A percentile compares a stretch with the other conserved stretches of the same genome.
phyloP scores from a whole-genome alignment of 768 basidiomycete species.

The Amanita thiersii region DNA sequence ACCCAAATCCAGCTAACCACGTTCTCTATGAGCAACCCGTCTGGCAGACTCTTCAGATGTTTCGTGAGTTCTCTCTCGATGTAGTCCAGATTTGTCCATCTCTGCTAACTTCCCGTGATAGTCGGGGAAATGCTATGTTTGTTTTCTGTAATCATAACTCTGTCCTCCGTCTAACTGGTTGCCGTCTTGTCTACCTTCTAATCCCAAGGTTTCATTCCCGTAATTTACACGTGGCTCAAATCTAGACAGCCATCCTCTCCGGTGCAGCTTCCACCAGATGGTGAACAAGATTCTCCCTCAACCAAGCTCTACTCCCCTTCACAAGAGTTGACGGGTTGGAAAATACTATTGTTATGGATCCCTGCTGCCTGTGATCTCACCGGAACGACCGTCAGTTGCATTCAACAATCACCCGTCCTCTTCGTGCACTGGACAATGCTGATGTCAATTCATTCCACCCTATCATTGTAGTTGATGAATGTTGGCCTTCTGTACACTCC shows the following conservation, averaged over 20 bases:
- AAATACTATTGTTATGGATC: slow-evolving; percentile 73
- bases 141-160: slow-evolving; percentile 23
- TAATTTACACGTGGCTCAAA: slow-evolving; percentile 62
- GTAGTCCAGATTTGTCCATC: slow-evolving; percentile 16
- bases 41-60: slow-evolving; percentile 89
- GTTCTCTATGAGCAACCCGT: slow-evolving; percentile 92
- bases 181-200: slow-evolving; percentile 16
- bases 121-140: slow-evolving; percentile 93
- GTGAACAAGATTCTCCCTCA: slow-evolving; percentile 25
- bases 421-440: slow-evolving; percentile 8
- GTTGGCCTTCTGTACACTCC: slow-evolving; percentile 93
- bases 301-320: slow-evolving; percentile 23
- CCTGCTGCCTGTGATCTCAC: slow-evolving; percentile 87
- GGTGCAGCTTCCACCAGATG: slow-evolving; percentile 48
- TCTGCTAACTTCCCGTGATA: slow-evolving; percentile 28
- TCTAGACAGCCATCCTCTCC: slow-evolving; percentile 35
- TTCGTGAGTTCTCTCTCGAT: slow-evolving; percentile 44
- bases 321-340: slow-evolving; percentile 56
- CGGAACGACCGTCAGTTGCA: slow-evolving; percentile 78
- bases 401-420: no score
- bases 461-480: slow-evolving; percentile 66
- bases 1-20: slow-evolving; percentile 49
- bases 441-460: slow-evolving; percentile 20
- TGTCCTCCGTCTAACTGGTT: no score
- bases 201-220: slow-evolving; percentile 71